phyloP scores from a whole-genome alignment of 2,329 filamentous ascomycete species.

The Pseudocercospora fuligena region DNA sequence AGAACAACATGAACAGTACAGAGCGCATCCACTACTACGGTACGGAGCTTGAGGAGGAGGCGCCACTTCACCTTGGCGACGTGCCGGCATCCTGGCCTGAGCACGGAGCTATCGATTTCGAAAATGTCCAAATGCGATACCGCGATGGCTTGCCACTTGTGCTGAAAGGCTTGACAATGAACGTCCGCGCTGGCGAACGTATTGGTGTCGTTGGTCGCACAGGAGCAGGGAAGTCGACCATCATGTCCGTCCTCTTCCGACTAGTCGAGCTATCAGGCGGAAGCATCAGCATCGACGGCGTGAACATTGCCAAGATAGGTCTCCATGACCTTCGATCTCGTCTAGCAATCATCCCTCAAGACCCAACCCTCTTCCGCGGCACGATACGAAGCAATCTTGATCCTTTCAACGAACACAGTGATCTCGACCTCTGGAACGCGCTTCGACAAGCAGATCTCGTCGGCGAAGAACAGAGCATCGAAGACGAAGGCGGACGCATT shows the following conservation, averaged over 20 bases:
- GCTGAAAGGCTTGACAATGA: constrained; percentile 61
- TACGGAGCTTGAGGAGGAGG: constrained; percentile 83
- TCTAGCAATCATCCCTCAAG: constrained; percentile 78
- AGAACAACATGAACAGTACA: constrained; percentile 97
- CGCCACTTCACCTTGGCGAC: constrained; percentile 74
- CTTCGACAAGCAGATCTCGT: constrained; percentile 78
- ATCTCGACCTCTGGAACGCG: constrained; percentile 77
- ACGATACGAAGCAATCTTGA: constrained; percentile 81
- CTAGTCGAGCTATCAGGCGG: constrained; percentile 59
- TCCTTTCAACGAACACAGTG: constrained; percentile 77
- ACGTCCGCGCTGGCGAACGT: constrained; percentile 75
- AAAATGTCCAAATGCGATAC: constrained; percentile 59
- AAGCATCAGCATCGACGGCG: constrained; percentile 54
- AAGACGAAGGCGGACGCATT: constrained; percentile 63
- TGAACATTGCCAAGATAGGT: constrained; percentile 71
- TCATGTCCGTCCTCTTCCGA: constrained; percentile 82
- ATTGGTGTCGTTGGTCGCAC: constrained; percentile 83
- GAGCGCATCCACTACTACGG: constrained; percentile 92
- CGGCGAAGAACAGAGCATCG: constrained; percentile 53
- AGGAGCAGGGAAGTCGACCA: constrained; percentile 80
- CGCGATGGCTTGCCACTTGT: constrained; percentile 55
- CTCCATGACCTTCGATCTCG: constrained; percentile 76
- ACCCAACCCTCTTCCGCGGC: constrained; percentile 80
- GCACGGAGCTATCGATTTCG: constrained; percentile 68
- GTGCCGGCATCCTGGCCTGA: constrained; percentile 82